Evolutionary conservation across 2,329 filamentous ascomycete species (phyloP), one percentile per base, ranked within the genome.

Genomic region (Hymenoscyphus fraxineus): DNA sequence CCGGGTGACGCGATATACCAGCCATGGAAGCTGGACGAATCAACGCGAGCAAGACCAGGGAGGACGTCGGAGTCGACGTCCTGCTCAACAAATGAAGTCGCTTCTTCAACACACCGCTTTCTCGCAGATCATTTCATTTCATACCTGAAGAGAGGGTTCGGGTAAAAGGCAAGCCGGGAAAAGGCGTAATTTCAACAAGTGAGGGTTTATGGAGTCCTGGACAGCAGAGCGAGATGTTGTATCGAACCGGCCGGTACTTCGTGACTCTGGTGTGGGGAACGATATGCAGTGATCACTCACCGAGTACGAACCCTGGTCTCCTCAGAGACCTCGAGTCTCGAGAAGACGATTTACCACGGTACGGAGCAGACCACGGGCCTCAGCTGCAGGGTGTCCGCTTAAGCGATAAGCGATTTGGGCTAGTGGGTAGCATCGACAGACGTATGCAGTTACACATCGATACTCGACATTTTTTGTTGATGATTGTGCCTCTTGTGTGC

Each of bases 281-380:
- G 19, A 51, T 51, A 51, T 51, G 44, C 44, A 51, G 44, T 51
- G 44, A 51, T 51, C 44, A 51, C 44, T 51, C 44, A 22, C 44
- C 44, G 44, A 51, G 44, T 51, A 51, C 35, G 9, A 10, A 6
- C 35, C 35, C 6, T 6, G 35, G 6, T 35, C 35, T 35, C 35
- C 6, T 35, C 27, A 27, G 27, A 27, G 3, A 27, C 27, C 27
- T 27, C 27, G 27, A 27, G 27, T 3, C 27, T 27, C 27, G 27
- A 27, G 27, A 27, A 27, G 27, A 27, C 27, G 27, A 27, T 27
- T 27, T 35, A 35, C 35, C 9, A 35, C 35, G 35, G 35, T 35
- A 6, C 9, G 35, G 35, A 35, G 35, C 9, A 35, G 35, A 35
- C 35, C 9, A 35, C 35, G 6, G 9, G 44, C 44, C 44, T 51